Evolutionary conservation across 176 grass and related monocot genomes (phyloP).

Genomic region (Leersia perrieri): DNA sequence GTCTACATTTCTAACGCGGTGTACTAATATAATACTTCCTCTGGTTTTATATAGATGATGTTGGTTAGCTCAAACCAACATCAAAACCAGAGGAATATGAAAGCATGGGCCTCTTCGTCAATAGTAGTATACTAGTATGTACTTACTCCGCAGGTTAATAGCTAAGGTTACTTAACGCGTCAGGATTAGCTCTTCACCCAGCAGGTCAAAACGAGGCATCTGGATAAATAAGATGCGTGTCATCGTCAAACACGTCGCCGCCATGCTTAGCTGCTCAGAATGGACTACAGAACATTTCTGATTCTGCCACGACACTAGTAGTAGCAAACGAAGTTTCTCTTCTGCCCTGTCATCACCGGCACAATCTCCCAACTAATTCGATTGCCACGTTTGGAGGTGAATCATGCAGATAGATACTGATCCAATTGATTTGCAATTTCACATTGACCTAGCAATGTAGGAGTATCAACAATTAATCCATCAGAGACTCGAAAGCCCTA

Average conservation of each 20-base stretch:
- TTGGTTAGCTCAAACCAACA: no score
- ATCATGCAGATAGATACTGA: neutral
- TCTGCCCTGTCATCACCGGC: neutral
- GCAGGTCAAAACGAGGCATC: neutral
- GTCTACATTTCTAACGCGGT: no score
- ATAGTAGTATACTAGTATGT: no score
- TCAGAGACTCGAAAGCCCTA: neutral
- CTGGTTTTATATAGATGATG: no score
- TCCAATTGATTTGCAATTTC: neutral
- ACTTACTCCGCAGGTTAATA: no score
- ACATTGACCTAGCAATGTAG: neutral
- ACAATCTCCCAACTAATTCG: neutral
- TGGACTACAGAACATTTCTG: no score
- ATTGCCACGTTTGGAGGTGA: neutral
- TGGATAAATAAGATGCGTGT: neutral
- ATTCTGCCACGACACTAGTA: neutral
- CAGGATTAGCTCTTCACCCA: neutral
- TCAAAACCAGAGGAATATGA: no score
- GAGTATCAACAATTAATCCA: neutral
- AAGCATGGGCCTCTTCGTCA: no score
- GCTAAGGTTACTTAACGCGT: no score
- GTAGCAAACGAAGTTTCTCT: neutral
- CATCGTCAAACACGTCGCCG: constrained; percentile 11
- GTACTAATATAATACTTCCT: no score
- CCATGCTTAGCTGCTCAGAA: neutral